Conservation (phyloP, 2,329 filamentous ascomycete species). For the Colletotrichum musae region DNA sequence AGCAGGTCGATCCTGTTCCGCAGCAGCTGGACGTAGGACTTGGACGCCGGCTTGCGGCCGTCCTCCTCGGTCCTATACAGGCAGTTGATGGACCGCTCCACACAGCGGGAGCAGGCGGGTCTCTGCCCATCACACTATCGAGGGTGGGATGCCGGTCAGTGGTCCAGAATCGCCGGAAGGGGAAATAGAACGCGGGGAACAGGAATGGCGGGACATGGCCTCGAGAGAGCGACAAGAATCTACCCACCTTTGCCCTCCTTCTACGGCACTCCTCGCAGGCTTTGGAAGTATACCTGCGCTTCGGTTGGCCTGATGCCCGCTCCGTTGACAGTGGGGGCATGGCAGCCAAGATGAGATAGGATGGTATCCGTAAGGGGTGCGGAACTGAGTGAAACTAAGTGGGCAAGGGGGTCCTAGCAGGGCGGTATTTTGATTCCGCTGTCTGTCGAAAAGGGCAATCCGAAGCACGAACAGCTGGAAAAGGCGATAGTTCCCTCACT, state of each 20-base stretch:
- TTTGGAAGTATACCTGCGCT: slow-evolving; percentile 44
- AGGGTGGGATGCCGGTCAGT: slow-evolving; percentile 8
- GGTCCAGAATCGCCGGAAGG: neutral
- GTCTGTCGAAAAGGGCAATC: neutral
- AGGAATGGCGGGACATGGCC: neutral
- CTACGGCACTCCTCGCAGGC: slow-evolving; percentile 56
- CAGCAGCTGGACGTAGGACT: slow-evolving; percentile 52
- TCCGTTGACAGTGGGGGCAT: slow-evolving; percentile 33
- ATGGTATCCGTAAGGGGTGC: neutral
- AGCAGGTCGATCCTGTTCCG: slow-evolving; percentile 50
- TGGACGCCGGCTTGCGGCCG: slow-evolving; percentile 51
- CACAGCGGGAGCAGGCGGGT: slow-evolving; percentile 51
- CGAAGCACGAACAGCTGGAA: slow-evolving; percentile 2
- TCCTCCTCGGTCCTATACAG: slow-evolving; percentile 50
- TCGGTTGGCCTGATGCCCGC: slow-evolving; percentile 31
- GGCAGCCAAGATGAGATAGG: slow-evolving; percentile 1
- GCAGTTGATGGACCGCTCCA: slow-evolving; percentile 48
- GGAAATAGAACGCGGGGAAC: neutral
- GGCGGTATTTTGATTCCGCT: neutral
- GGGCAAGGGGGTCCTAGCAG: slow-evolving; percentile 26
- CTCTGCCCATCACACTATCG: slow-evolving; percentile 50
- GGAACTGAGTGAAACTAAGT: neutral
- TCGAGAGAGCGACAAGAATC: neutral
- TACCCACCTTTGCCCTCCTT: slow-evolving; percentile 51
- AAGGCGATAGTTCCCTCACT: neutral